These are phyloP conservation scores for Prunus davidiana DNA, from an alignment of 306 rosid species.

Conservation along the genomic window DNA sequence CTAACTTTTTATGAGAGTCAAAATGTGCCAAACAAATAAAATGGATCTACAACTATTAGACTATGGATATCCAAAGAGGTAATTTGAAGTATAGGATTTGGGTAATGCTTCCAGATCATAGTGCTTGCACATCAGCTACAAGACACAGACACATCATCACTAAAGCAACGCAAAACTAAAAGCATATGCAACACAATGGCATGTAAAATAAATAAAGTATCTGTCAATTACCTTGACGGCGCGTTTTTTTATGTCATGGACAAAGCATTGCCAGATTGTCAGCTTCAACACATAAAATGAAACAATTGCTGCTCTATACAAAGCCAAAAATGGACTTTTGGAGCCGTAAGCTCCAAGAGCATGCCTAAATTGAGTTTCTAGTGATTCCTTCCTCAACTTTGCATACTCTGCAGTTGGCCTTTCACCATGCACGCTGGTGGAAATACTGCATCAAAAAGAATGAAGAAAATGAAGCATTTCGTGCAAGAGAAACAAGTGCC, in stretches of 20 bases:
- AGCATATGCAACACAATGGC: background rate
- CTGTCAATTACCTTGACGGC: constrained; percentile 65
- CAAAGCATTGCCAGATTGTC: constrained; percentile 62
- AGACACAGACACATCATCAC: background rate
- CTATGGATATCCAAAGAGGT: background rate
- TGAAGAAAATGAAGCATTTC: constrained; percentile 8
- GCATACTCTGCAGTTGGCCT: constrained; percentile 90
- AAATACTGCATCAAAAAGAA: constrained; percentile 50
- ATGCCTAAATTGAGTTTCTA: constrained; percentile 76
- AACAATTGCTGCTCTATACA: constrained; percentile 84
- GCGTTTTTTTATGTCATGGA: constrained; percentile 63
- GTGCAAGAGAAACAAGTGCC: constrained; percentile 6
- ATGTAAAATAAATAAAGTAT: constrained; percentile 1
- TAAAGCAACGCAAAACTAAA: background rate
- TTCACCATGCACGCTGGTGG: constrained; percentile 91
- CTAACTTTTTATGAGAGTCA: background rate
- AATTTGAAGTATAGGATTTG: background rate
- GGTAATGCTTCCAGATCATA: background rate
- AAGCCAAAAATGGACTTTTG: constrained; percentile 77
- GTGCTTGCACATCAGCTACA: background rate
- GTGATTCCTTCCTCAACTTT: constrained; percentile 76
- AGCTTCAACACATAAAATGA: constrained; percentile 81
- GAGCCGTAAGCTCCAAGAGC: constrained; percentile 69
- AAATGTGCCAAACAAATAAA: background rate
- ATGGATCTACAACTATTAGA: background rate